A percentile compares a stretch with the other conserved stretches of the same genome.
phyloP scores from a whole-genome alignment of 371 early-diverging fungal species.

The Rhizopus delemar region DNA sequence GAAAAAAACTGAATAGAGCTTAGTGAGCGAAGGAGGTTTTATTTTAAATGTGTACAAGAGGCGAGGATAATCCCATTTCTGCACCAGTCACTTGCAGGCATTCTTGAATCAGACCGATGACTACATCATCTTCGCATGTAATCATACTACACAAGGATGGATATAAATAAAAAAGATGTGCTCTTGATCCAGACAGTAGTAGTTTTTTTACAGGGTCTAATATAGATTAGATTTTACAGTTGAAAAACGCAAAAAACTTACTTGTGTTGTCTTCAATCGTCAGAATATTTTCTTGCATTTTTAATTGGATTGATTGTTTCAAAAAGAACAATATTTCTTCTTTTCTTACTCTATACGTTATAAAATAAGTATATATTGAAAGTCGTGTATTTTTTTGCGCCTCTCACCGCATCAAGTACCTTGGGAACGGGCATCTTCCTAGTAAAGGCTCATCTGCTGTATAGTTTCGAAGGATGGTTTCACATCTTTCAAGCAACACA shows the following conservation, averaged over 20 bases:
- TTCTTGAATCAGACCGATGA: conserved; percentile 57
- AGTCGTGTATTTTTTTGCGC: background rate
- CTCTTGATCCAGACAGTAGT: conserved; percentile 62
- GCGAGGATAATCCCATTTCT: conserved; percentile 44
- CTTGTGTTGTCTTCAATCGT: conserved; percentile 20
- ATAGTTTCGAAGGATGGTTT: conserved; percentile 67
- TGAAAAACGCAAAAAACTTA: conserved; percentile 15
- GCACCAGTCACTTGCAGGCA: conserved; percentile 58
- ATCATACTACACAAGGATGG: conserved; percentile 65
- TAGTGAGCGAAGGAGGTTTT: too few species aligned
- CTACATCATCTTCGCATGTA: conserved; percentile 57
- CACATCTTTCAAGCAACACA: conserved; percentile 71
- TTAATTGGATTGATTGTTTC: conserved; percentile 60
- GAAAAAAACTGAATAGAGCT: too few species aligned
- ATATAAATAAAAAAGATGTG: conserved; percentile 77
- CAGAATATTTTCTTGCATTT: conserved; percentile 56
- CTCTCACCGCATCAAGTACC: conserved; percentile 61
- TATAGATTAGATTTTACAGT: conserved; percentile 5
- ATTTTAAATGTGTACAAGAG: background rate
- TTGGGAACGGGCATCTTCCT: conserved; percentile 81
- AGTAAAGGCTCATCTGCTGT: conserved; percentile 72
- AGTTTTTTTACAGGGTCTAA: conserved; percentile 43
- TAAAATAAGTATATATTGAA: background rate
- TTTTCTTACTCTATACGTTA: conserved; percentile 60
- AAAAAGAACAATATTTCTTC: conserved; percentile 75